Conservation (phyloP, 1,139 yeast species). For the Nematodospora anomalae region DNA sequence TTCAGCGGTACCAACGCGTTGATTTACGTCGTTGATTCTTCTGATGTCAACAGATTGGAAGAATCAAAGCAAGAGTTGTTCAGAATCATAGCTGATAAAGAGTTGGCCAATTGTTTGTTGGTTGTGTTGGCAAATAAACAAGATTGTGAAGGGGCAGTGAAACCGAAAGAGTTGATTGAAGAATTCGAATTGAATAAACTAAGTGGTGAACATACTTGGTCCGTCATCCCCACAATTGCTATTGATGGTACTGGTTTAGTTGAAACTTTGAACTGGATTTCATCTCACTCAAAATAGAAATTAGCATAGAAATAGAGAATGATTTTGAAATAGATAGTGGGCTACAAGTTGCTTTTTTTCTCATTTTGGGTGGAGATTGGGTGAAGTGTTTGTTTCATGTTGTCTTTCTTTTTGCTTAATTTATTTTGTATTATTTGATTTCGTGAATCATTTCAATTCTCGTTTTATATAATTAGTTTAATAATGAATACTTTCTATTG, state of each 20-base stretch:
- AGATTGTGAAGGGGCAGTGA: slow-evolving; percentile 64
- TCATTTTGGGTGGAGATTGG: no score
- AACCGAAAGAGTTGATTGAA: slow-evolving; percentile 66
- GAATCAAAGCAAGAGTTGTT: slow-evolving; percentile 78
- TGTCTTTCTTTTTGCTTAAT: slow-evolving; percentile 3
- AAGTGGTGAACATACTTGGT: slow-evolving; percentile 64
- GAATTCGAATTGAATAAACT: slow-evolving; percentile 54
- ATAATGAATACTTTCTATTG: no score
- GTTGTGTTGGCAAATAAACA: slow-evolving; percentile 91
- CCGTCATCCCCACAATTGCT: slow-evolving; percentile 75
- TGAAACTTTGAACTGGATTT: slow-evolving; percentile 75
- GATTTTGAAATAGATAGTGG: no score
- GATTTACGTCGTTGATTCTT: slow-evolving; percentile 85
- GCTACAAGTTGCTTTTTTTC: background rate
- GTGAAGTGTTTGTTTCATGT: no score
- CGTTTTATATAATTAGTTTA: no score
- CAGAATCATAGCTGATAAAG: slow-evolving; percentile 76
- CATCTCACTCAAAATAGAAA: slow-evolving; percentile 52
- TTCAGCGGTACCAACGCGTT: slow-evolving; percentile 94
- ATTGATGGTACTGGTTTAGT: slow-evolving; percentile 73
- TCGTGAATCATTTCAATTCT: background rate
- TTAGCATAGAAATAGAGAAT: background rate
- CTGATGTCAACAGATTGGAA: slow-evolving; percentile 68
- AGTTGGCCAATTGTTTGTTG: slow-evolving; percentile 74
- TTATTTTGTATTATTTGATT: no score